Conservation (phyloP, 202 grass and related monocot species). For the Elaeis oleifera region DNA sequence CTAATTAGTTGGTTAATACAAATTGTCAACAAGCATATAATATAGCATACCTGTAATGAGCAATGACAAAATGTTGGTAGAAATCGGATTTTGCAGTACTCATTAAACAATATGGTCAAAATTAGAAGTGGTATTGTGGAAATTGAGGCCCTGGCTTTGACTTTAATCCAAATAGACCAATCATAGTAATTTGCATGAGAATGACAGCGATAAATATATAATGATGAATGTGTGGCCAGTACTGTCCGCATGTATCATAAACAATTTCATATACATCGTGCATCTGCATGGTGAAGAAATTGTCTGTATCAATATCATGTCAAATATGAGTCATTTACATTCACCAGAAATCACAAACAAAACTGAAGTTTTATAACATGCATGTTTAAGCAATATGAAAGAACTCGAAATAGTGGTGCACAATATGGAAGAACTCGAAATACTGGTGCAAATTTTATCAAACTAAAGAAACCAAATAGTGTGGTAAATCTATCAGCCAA, state of each 20-base stretch:
- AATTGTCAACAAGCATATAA: background rate
- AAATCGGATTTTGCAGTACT: slow-evolving; percentile 74
- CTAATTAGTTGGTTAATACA: no score
- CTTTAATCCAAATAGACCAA: slow-evolving; percentile 73
- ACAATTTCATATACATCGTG: slow-evolving; percentile 79
- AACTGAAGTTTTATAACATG: no score
- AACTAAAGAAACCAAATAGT: no score
- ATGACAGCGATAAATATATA: slow-evolving; percentile 51
- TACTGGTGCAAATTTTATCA: no score
- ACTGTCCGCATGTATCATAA: slow-evolving; percentile 79
- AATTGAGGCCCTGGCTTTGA: slow-evolving; percentile 71
- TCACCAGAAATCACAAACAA: no score
- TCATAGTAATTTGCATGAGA: slow-evolving; percentile 76
- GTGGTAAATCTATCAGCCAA: no score
- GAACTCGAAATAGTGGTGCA: no score
- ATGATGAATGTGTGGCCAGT: slow-evolving; percentile 72
- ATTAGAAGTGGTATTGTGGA: slow-evolving; percentile 52
- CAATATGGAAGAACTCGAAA: no score
- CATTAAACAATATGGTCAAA: slow-evolving; percentile 62
- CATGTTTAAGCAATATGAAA: no score
- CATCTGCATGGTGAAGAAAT: slow-evolving; percentile 34
- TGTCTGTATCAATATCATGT: background rate
- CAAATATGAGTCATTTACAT: no score
- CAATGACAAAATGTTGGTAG: slow-evolving; percentile 49
- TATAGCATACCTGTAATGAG: slow-evolving; percentile 43